phyloP scores from a whole-genome alignment of 2,329 filamentous ascomycete genomes.

The Phialemonium atrogriseum region DNA sequence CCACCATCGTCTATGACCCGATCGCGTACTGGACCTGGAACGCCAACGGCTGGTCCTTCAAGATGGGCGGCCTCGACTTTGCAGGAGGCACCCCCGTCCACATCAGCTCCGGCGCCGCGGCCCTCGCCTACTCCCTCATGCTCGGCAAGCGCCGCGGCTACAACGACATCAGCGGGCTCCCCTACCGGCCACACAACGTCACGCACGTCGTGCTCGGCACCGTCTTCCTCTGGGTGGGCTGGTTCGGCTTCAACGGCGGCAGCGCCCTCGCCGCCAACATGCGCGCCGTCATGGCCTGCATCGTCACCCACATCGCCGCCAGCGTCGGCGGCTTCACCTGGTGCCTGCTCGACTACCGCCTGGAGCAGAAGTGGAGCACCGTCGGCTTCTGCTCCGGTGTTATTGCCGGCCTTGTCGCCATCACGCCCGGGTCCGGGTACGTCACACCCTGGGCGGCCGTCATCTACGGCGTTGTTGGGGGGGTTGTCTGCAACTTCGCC shows the following conservation, averaged over 20 bases:
- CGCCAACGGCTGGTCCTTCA: conserved; percentile 60
- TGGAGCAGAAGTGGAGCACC: conserved; percentile 91
- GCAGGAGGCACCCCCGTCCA: conserved; percentile 70
- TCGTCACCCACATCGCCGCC: conserved; percentile 82
- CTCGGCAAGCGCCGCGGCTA: conserved; percentile 61
- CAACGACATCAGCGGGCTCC: conserved; percentile 50
- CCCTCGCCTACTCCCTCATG: conserved; percentile 66
- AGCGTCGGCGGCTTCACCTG: conserved; percentile 74
- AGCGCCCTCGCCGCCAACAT: conserved; percentile 74
- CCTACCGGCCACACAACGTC: conserved; percentile 65
- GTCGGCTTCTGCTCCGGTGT: conserved; percentile 88
- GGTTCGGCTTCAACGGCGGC: conserved; percentile 95
- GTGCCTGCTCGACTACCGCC: conserved; percentile 78
- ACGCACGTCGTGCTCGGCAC: conserved; percentile 68
- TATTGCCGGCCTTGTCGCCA: conserved; percentile 80
- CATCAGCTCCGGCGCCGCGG: conserved; percentile 63
- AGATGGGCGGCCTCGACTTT: conserved; percentile 63
- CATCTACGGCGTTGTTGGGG: conserved; percentile 50
- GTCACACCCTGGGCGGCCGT: conserved; percentile 58
- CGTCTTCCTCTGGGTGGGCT: conserved; percentile 80
- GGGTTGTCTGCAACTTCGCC: conserved; percentile 69
- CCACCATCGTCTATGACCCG: conserved; percentile 63
- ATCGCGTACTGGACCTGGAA: conserved; percentile 77
- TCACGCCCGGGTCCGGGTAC: conserved; percentile 76
- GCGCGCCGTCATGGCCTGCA: conserved; percentile 80